Conservation (phyloP, 768 basidiomycete species). For the Tricholoma sp. region DNA sequence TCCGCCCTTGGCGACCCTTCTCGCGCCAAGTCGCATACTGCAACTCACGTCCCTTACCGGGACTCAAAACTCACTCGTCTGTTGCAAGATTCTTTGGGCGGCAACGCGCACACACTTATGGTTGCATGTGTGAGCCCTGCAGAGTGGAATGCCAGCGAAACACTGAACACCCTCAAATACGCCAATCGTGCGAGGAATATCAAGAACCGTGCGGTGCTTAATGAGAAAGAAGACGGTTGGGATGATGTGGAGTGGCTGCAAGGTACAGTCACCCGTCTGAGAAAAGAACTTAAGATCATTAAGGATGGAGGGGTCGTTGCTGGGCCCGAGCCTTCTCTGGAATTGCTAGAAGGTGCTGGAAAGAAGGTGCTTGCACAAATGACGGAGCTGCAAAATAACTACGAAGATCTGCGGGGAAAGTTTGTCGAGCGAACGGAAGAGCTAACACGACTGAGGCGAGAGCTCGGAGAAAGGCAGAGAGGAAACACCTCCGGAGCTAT, state of each 20-base stretch:
- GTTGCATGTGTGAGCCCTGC: conserved; percentile 96
- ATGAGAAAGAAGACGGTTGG: conserved; percentile 97
- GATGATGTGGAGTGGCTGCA: conserved; percentile 98
- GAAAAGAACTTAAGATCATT: conserved; percentile 79
- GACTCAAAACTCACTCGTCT: conserved; percentile 97
- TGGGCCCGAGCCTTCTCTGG: conserved; percentile 27
- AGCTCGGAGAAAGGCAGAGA: conserved; percentile 72
- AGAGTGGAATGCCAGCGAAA: conserved; percentile 93
- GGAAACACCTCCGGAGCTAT: conserved; percentile 52
- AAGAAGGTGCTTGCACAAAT: conserved; percentile 78
- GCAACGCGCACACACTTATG: conserved; percentile 98
- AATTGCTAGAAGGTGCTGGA: conserved; percentile 53
- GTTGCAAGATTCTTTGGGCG: conserved; percentile 94
- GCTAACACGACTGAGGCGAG: conserved; percentile 71
- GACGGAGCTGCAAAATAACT: conserved; percentile 80
- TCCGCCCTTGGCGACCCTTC: conserved; percentile 94
- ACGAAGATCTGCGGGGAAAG: conserved; percentile 76
- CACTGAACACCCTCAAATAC: conserved; percentile 93
- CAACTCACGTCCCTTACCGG: conserved; percentile 92
- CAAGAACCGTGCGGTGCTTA: conserved; percentile 88
- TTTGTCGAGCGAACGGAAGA: conserved; percentile 89
- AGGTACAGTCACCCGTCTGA: conserved; percentile 72
- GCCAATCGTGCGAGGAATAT: conserved; percentile 97
- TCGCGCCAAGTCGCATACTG: conserved; percentile 76
- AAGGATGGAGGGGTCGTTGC: conserved; percentile 55